These are phyloP conservation scores for Jackrogersella minutella DNA, from an alignment of 495 filamentous ascomycete species.

Conservation along the genomic window DNA sequence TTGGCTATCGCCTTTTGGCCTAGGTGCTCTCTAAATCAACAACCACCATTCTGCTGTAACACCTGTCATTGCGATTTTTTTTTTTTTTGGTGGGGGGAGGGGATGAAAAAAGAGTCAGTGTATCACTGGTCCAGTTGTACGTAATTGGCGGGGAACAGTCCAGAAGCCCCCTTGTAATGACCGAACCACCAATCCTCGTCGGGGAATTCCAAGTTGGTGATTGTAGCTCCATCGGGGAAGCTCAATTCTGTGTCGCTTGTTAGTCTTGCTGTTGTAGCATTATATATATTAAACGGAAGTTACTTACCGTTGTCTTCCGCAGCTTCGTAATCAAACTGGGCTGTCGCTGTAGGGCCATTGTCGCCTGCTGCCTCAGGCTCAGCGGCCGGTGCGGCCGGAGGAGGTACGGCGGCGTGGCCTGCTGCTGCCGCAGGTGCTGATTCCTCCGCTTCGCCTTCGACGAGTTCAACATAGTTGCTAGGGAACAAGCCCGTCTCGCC, in stretches of 20 bases:
- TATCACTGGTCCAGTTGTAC: constrained; percentile 69
- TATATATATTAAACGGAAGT: neutral
- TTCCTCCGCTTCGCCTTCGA: constrained; percentile 62
- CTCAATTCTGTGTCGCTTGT: constrained; percentile 67
- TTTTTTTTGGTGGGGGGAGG: no score
- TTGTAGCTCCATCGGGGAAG: constrained; percentile 88
- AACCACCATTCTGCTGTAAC: neutral
- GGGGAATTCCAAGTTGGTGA: constrained; percentile 81
- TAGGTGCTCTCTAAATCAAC: constrained; percentile 32
- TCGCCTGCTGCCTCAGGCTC: constrained; percentile 43
- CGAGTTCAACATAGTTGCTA: constrained; percentile 92
- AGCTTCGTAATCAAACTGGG: constrained; percentile 95
- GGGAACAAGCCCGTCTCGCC: constrained; percentile 93
- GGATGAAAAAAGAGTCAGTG: neutral
- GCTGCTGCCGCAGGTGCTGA: constrained; percentile 20
- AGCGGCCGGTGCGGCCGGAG: constrained; percentile 46
- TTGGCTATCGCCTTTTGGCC: constrained; percentile 8
- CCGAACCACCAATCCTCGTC: constrained; percentile 99
- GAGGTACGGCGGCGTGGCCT: constrained; percentile 33
- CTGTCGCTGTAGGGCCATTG: constrained; percentile 73
- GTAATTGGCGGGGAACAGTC: constrained; percentile 93
- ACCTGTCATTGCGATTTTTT: constrained; percentile 1
- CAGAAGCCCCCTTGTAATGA: constrained; percentile 76
- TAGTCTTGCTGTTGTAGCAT: constrained; percentile 18
- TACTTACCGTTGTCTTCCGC: constrained; percentile 86